A percentile compares a stretch with the other conserved stretches of the same genome.
phyloP scores from a whole-genome alignment of 2,329 filamentous ascomycete genomes.

The Ceratocystis cubensis region DNA sequence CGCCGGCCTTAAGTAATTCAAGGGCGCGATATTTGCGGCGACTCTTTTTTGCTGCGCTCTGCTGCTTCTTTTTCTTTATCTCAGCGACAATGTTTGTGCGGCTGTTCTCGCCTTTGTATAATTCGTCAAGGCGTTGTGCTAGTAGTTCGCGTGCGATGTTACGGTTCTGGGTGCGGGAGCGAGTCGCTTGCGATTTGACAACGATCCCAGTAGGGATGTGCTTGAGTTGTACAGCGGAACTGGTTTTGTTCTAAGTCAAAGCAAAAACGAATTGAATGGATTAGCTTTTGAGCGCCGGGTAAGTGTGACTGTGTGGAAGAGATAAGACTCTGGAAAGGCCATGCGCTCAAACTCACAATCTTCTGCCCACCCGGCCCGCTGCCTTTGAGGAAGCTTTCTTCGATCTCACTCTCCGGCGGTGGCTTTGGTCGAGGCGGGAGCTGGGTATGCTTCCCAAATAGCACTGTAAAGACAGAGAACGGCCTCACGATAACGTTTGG shows the following conservation, averaged over 20 bases:
- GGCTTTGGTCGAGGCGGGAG: slow-evolving; percentile 63
- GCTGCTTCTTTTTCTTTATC: slow-evolving; percentile 54
- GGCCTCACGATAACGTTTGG: slow-evolving; percentile 21
- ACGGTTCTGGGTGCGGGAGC: slow-evolving; percentile 75
- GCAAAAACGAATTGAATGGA: neutral
- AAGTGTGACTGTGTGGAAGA: neutral
- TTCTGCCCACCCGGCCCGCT: slow-evolving; percentile 91
- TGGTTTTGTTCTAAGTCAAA: slow-evolving; percentile 70
- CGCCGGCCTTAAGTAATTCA: slow-evolving; percentile 37
- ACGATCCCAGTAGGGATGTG: slow-evolving; percentile 85
- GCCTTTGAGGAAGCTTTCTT: slow-evolving; percentile 78
- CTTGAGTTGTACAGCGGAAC: slow-evolving; percentile 82
- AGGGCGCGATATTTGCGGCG: slow-evolving; percentile 61
- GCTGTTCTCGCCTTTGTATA: slow-evolving; percentile 58
- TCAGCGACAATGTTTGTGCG: slow-evolving; percentile 52
- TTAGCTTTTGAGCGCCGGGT: neutral
- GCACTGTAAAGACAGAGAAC: neutral
- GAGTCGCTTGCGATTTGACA: slow-evolving; percentile 85
- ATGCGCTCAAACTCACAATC: slow-evolving; percentile 46
- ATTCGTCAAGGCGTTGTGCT: slow-evolving; percentile 59
- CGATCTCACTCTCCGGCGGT: slow-evolving; percentile 65
- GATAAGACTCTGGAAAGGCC: too few relatives aligned
- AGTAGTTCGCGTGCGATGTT: slow-evolving; percentile 70
- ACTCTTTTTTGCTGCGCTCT: slow-evolving; percentile 69
- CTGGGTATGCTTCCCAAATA: slow-evolving; percentile 34